Evolutionary conservation across 2,329 filamentous ascomycete genomes (phyloP).

Genomic region (Botrytis fragariae): DNA sequence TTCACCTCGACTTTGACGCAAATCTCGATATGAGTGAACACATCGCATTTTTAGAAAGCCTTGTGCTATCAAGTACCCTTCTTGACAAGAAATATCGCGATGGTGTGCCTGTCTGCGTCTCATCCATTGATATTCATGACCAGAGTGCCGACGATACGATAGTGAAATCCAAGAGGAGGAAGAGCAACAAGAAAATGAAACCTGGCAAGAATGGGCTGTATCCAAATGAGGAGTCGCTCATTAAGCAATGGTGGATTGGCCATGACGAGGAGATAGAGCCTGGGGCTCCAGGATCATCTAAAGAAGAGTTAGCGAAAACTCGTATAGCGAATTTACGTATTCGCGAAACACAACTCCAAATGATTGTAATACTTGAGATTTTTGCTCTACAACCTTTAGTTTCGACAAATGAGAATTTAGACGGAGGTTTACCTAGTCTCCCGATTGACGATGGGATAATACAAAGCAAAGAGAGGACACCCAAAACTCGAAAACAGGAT

Average conservation of each 20-base stretch:
- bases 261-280: conserved; percentile 54
- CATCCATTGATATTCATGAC: conserved; percentile 52
- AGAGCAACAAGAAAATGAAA: conserved; percentile 62
- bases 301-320: conserved; percentile 54
- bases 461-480: conserved; percentile 29
- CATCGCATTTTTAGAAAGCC: conserved; percentile 64
- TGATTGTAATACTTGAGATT: conserved; percentile 76
- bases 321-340: conserved; percentile 66
- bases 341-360: conserved; percentile 75
- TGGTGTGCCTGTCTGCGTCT: conserved; percentile 61
- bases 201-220: conserved; percentile 68
- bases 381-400: conserved; percentile 63
- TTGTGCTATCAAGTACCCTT: conserved; percentile 63
- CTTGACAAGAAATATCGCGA: conserved; percentile 81
- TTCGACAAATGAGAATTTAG: conserved; percentile 38
- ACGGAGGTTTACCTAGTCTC: conserved; percentile 36
- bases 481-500: conserved; percentile 44
- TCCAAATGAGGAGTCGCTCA: conserved; percentile 60
- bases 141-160: conserved; percentile 51
- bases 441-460: conserved; percentile 28
- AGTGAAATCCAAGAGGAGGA: conserved; percentile 45
- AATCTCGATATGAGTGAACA: conserved; percentile 62
- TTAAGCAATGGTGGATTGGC: conserved; percentile 69
- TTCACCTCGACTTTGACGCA: conserved; percentile 60
- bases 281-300: conserved; percentile 42